Evolutionary conservation across 495 filamentous ascomycete genomes (phyloP).

Genomic region (Bacidia gigantensis): DNA sequence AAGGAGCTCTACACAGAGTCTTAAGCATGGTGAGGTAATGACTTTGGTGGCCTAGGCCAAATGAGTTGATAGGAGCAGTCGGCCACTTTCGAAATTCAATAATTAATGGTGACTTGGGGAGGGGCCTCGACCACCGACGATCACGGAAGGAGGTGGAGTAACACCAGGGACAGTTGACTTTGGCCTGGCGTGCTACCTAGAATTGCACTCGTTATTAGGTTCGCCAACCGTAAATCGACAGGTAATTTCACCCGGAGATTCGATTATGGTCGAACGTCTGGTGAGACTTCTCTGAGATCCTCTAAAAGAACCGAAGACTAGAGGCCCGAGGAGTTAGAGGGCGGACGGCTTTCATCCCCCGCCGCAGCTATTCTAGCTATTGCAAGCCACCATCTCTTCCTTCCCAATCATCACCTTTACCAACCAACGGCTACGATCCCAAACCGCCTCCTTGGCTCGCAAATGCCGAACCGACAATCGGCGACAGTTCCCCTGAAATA

Average conservation of each 20-base stretch:
- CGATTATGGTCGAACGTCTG: no score
- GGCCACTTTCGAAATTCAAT: neutral
- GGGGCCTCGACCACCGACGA: neutral
- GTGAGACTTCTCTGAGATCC: no score
- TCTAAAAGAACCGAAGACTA: neutral
- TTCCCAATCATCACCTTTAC: neutral
- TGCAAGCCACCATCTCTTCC: neutral
- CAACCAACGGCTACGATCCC: neutral
- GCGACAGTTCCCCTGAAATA: neutral
- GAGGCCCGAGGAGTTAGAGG: neutral
- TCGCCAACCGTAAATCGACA: neutral
- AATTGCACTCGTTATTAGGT: neutral
- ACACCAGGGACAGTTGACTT: neutral
- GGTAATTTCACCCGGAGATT: neutral
- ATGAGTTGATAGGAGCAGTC: neutral
- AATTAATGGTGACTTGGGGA: neutral
- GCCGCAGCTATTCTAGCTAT: neutral
- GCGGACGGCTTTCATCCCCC: neutral
- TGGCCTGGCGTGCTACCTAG: neutral
- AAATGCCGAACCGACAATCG: neutral
- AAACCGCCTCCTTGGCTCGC: neutral
- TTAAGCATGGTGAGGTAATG: no score
- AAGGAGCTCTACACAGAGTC: no score
- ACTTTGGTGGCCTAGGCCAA: no score
- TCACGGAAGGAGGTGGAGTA: neutral